These are phyloP conservation scores for Lipomyces chichibuensis DNA, from an alignment of 805 yeast genomes.

Conservation along the genomic window DNA sequence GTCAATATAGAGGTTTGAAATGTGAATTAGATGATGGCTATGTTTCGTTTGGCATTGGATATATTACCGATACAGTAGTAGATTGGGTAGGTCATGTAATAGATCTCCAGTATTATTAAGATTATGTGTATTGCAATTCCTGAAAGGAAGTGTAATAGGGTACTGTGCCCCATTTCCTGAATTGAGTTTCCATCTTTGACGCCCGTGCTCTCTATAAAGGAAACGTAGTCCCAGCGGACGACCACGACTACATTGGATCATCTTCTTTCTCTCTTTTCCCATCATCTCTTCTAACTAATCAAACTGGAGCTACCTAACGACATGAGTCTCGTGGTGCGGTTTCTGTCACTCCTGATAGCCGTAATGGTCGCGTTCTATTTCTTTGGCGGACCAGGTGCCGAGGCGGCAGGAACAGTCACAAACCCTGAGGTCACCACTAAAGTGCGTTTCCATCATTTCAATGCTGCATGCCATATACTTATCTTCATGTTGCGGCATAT, in stretches of 20 bases:
- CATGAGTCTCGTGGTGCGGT: constrained; percentile 1
- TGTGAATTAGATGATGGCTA: not conserved
- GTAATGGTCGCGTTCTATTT: constrained; percentile 26
- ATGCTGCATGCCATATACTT: not conserved
- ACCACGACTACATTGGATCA: not conserved
- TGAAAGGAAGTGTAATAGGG: too few relatives aligned
- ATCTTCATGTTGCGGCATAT: not conserved
- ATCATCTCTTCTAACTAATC: not conserved
- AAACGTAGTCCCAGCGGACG: not conserved
- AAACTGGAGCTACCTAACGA: not conserved
- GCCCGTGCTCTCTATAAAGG: not conserved
- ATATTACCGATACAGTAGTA: not conserved
- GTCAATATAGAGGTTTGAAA: constrained; percentile 1
- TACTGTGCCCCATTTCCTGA: not conserved
- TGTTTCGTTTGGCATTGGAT: constrained; percentile 1
- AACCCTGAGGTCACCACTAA: constrained; percentile 45
- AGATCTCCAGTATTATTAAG: not conserved
- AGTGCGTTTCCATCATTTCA: constrained; percentile 7
- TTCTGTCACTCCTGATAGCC: constrained; percentile 18
- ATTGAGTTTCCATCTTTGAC: not conserved
- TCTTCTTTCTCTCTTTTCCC: not conserved
- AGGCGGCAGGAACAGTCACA: constrained; percentile 18
- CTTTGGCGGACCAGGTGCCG: constrained; percentile 23
- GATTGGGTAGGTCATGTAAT: not conserved
- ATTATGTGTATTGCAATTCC: not conserved